A percentile compares a stretch with the other conserved stretches of the same genome.
These are phyloP conservation scores for Termitomyces sp. DNA, from an alignment of 768 basidiomycete species.

Conservation along the genomic window DNA sequence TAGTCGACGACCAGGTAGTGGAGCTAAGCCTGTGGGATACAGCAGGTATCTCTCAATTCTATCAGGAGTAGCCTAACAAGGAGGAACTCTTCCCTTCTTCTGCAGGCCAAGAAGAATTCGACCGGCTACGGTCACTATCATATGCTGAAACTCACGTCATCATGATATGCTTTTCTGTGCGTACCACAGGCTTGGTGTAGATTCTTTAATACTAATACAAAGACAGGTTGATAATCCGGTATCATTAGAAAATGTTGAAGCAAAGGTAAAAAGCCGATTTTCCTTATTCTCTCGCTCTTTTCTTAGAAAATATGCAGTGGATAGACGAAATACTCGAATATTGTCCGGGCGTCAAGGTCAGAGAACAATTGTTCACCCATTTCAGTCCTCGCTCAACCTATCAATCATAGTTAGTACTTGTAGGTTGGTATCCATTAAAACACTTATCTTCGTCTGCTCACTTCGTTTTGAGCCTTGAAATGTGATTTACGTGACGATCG, in stretches of 20 bases:
- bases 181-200: conserved; percentile 18
- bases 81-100: conserved; percentile 7
- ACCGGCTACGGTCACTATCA: conserved; percentile 85
- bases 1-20: conserved; percentile 80
- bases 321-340: conserved; percentile 88
- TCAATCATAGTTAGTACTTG: conserved; percentile 65
- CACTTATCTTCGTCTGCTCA: background rate
- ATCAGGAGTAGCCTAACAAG: conserved; percentile 1
- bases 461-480: conserved; percentile 66
- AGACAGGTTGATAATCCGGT: conserved; percentile 83
- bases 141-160: conserved; percentile 97
- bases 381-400: conserved; percentile 3
- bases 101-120: conserved; percentile 93
- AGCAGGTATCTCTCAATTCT: conserved; percentile 59
- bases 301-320: conserved; percentile 51
- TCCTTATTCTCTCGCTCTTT: background rate
- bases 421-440: conserved; percentile 55
- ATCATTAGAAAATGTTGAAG: conserved; percentile 95
- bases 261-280: conserved; percentile 51
- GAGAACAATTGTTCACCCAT: conserved; percentile 12
- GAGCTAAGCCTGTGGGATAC: conserved; percentile 98
- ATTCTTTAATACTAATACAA: conserved; percentile 5
- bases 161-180: conserved; percentile 92
- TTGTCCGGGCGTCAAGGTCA: conserved; percentile 92
- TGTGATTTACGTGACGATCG: conserved; percentile 92